Evolutionary conservation across 208 protist species (phyloP).

Genomic region (Trichomonas vaginalis): DNA sequence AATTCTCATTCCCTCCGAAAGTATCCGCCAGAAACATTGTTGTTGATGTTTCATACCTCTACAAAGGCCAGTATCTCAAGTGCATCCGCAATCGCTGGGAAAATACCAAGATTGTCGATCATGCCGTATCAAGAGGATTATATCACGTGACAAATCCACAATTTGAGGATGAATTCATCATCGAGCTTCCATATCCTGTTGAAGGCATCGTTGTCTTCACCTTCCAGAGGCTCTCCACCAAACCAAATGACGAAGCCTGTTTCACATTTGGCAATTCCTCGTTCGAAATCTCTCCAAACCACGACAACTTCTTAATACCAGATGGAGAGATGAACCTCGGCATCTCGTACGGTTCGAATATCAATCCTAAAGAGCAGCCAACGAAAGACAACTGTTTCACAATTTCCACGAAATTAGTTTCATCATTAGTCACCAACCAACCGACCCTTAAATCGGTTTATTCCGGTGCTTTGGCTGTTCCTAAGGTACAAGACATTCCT

Average conservation of each 20-base stretch:
- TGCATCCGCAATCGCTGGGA: background rate
- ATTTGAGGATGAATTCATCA: conserved; percentile 1
- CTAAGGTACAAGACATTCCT: background rate
- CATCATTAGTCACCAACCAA: background rate
- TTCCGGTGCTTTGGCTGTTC: background rate
- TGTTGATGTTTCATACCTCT: background rate
- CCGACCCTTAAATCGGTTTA: background rate
- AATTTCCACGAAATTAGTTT: background rate
- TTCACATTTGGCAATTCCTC: background rate
- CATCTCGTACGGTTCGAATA: background rate
- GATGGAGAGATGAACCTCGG: background rate
- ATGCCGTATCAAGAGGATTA: background rate
- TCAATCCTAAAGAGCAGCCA: background rate
- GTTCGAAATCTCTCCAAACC: background rate
- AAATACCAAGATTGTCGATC: background rate
- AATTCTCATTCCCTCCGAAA: background rate
- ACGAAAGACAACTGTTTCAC: background rate
- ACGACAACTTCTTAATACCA: background rate
- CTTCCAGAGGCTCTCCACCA: background rate
- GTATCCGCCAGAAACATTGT: background rate
- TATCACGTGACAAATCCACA: background rate
- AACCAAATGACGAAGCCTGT: background rate
- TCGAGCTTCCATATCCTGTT: background rate
- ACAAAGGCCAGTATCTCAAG: background rate
- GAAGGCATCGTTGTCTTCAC: background rate